These are phyloP conservation scores for Metarhizium anisopliae DNA, from an alignment of 2,329 filamentous ascomycete genomes.

Conservation along the genomic window DNA sequence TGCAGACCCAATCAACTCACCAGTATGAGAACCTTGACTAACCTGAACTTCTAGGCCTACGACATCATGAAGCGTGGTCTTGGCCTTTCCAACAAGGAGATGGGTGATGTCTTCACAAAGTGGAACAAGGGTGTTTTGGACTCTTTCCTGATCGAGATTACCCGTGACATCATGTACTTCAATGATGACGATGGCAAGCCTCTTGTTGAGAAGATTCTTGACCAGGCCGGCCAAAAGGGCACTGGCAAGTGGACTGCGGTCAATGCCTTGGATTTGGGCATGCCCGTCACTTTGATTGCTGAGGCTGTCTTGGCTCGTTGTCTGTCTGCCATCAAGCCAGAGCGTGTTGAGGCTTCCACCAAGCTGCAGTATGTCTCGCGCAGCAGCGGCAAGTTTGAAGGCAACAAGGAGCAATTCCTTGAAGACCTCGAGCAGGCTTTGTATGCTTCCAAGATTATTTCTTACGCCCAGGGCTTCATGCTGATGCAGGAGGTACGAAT, in stretches of 20 bases:
- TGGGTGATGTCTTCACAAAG: constrained; percentile 85
- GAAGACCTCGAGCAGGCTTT: constrained; percentile 97
- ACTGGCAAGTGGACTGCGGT: constrained; percentile 99
- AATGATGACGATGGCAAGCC: constrained; percentile 88
- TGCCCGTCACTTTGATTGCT: constrained; percentile 96
- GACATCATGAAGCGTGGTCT: constrained; percentile 99
- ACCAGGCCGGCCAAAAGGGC: constrained; percentile 98
- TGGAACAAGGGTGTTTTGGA: constrained; percentile 99
- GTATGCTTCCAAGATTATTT: constrained; percentile 99
- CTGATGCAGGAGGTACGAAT: constrained; percentile 85
- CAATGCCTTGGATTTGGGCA: constrained; percentile 95
- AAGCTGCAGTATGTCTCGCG: constrained; percentile 70
- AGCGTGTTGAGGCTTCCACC: constrained; percentile 74
- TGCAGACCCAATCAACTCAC: background rate
- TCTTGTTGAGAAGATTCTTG: constrained; percentile 97
- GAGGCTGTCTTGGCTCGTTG: constrained; percentile 95
- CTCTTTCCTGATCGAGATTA: constrained; percentile 99
- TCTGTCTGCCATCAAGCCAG: constrained; percentile 86
- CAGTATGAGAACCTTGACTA: background rate
- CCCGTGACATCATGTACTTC: constrained; percentile 96
- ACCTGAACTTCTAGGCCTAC: constrained; percentile 60
- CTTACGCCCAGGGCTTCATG: constrained; percentile 99
- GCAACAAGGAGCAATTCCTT: constrained; percentile 88
- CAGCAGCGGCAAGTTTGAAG: constrained; percentile 63
- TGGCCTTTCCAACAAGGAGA: constrained; percentile 82